Percentiles rank a stretch among this genome's conserved stretches.
Conservation (phyloP, 2,329 filamentous ascomycete species). For the Venturia aucupariae region DNA sequence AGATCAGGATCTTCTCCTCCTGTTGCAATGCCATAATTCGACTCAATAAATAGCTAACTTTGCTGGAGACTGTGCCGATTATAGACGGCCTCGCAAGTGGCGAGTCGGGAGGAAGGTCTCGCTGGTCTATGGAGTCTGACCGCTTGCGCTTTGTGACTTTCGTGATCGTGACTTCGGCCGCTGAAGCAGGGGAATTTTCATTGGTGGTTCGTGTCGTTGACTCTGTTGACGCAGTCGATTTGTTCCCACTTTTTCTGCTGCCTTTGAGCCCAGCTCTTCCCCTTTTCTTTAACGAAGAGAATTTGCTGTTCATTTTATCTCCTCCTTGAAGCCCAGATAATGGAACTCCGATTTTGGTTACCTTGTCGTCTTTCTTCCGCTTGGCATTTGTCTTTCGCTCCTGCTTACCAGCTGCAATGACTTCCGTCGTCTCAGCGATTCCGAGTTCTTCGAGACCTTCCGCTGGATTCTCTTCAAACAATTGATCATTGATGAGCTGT, state of each 20-base stretch:
- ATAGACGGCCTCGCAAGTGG: conserved; percentile 53
- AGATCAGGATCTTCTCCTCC: conserved; percentile 79
- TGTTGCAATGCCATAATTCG: conserved; percentile 58
- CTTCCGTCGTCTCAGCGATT: neutral
- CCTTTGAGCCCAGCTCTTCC: neutral
- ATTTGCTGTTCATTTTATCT: neutral
- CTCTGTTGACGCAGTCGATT: neutral
- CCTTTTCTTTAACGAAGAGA: conserved; percentile 6
- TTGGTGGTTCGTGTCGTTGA: neutral
- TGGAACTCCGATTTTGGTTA: conserved; percentile 13
- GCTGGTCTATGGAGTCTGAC: neutral
- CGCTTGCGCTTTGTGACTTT: conserved; percentile 8
- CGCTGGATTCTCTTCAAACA: conserved; percentile 21
- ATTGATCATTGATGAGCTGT: conserved; percentile 38
- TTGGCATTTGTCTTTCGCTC: conserved; percentile 20
- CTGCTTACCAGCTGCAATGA: neutral
- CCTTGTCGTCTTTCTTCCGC: conserved; percentile 15
- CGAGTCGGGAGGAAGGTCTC: conserved; percentile 30
- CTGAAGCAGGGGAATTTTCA: neutral
- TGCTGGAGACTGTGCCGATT: conserved; percentile 74
- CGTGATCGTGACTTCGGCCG: neutral
- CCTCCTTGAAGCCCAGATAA: conserved; percentile 8
- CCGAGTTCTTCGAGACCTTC: conserved; percentile 21
- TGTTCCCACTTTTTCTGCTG: neutral
- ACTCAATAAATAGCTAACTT: conserved; percentile 77